A percentile compares a stretch with the other conserved stretches of the same genome.
phyloP scores from a whole-genome alignment of 164 flowering plant species.

The Akebia trifoliata region DNA sequence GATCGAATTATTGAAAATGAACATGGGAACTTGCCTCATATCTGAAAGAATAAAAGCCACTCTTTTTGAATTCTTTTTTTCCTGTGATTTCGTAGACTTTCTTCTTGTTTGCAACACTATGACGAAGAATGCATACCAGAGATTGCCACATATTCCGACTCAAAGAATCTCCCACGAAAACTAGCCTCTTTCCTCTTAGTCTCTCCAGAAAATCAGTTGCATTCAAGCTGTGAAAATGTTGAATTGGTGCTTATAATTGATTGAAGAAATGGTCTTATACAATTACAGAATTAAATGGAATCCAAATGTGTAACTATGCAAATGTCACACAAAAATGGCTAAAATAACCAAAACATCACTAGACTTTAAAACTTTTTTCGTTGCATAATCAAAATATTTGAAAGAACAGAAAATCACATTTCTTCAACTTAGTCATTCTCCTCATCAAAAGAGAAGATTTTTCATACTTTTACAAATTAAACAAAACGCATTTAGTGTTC shows the following conservation, averaged over 20 bases:
- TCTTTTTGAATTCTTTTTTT: constrained; percentile 57
- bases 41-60: constrained; percentile 66
- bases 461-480: not conserved
- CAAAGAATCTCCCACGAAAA: constrained; percentile 84
- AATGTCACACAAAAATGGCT: not conserved
- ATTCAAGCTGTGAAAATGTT: constrained; percentile 44
- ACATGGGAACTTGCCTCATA: constrained; percentile 52
- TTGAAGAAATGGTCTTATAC: not conserved
- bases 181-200: constrained; percentile 68
- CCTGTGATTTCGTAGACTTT: constrained; percentile 74
- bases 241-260: not conserved
- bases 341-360: not conserved
- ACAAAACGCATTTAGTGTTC: not conserved
- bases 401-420: too few relatives aligned
- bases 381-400: too few relatives aligned
- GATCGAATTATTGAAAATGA: not conserved
- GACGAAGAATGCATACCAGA: constrained; percentile 71
- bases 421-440: not conserved
- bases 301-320: not conserved
- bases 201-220: constrained; percentile 71
- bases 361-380: too few relatives aligned
- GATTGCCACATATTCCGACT: constrained; percentile 98
- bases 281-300: not conserved
- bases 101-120: constrained; percentile 44
- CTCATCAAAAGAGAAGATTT: not conserved